Conservation (phyloP, 169 alveolate species). For the Plasmodium vivax region DNA sequence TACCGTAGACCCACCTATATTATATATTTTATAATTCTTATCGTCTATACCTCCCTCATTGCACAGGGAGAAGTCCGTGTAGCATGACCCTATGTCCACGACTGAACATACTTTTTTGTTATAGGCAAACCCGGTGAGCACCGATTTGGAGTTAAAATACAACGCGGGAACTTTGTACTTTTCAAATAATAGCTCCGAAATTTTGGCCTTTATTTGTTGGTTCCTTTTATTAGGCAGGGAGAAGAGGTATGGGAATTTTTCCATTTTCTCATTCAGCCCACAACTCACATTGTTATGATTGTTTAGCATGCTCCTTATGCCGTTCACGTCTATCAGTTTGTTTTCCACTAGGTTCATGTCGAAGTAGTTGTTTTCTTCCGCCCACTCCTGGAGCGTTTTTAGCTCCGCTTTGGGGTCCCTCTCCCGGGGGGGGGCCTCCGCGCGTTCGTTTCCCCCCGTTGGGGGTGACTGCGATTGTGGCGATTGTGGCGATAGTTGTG, state of each 20-base stretch:
- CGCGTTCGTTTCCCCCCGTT: not conserved
- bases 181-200: slow-evolving; percentile 43
- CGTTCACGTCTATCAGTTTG: slow-evolving; percentile 8
- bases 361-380: slow-evolving; percentile 15
- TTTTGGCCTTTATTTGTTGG: slow-evolving; percentile 32
- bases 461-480: not conserved
- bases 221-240: slow-evolving; percentile 63
- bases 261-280: slow-evolving; percentile 56
- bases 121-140: slow-evolving; percentile 49
- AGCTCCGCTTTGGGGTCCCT: not conserved
- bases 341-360: slow-evolving; percentile 28
- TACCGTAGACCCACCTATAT: slow-evolving; percentile 41
- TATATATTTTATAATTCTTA: slow-evolving; percentile 59
- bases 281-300: slow-evolving; percentile 36
- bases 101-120: slow-evolving; percentile 41
- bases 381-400: slow-evolving; percentile 7
- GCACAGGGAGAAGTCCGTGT: slow-evolving; percentile 49
- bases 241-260: slow-evolving; percentile 28
- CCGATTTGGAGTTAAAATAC: slow-evolving; percentile 35
- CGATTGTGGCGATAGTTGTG: too few relatives aligned
- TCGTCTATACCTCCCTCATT: slow-evolving; percentile 43
- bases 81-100: slow-evolving; percentile 58
- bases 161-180: slow-evolving; percentile 46
- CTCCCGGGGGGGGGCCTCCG: not conserved
- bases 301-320: slow-evolving; percentile 47